Evolutionary conservation across 1,139 yeast genomes (phyloP), one percentile per base, ranked within the genome.

Genomic region (Geotrichum restrictum): DNA sequence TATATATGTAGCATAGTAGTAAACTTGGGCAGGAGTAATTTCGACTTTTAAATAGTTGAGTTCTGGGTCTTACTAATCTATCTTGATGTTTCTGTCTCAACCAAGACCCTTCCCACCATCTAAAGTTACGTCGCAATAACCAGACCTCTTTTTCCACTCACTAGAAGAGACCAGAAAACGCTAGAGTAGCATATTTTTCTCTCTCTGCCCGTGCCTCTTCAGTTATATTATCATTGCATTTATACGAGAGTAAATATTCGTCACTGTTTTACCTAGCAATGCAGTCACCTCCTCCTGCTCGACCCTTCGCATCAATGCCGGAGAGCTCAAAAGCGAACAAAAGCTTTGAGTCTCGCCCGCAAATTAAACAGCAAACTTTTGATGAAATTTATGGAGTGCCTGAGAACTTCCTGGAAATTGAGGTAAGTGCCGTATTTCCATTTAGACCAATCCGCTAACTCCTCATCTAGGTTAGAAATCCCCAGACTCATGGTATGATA

Each of bases 311-410:
- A n/a, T 45, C 55, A 32, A 55, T 52, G 53, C 49, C 54, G 22
- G 49, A 49, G 27, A 21, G 50, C 18, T 14, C 51, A 3, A 27
- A 47, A 41, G n/a, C 45, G 24, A 50, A 58, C 53, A 58, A 67
- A 54, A 60, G 69, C 48, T 67, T 66, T 56, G 72, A 69, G 52
- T 64, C 68, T 8, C 64, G 72, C 14, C 73, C 72, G 59, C 74
- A 65, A 64, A 74, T 69, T 59, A 80, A 78, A 59, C 78, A 75
- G 58, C 95, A 86, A 66, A 78, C 88, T 8, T 83, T 83, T 67
- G 87, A 81, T 59, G 96, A 88, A 63, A 78, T 87, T 45, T 93
- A 93, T 64, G 96, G 95, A 0, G 96, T 87, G 61, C 98, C 98
- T 0, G 98, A 93, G 69, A 88, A 89, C 70, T 88, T 89, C 64